Percentiles rank a stretch among this genome's conserved stretches.
Evolutionary conservation across 352 stramenopile species (phyloP).

Genomic region (Globisporangium cederbergense): DNA sequence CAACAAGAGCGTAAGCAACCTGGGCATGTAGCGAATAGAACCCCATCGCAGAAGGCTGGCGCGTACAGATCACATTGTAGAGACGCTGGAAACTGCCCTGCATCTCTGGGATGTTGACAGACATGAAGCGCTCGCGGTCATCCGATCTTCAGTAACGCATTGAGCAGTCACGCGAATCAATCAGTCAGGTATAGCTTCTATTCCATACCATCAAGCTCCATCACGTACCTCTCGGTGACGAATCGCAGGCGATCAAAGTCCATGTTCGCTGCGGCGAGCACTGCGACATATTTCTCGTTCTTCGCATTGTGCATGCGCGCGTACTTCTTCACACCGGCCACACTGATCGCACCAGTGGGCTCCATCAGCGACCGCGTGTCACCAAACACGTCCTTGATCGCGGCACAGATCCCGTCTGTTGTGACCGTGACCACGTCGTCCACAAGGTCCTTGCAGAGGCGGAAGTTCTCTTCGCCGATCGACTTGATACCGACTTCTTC

Average conservation of each 20-base stretch:
- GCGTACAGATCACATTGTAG: constrained; percentile 75
- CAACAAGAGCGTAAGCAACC: background rate
- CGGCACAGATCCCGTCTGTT: constrained; percentile 94
- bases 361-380: constrained; percentile 95
- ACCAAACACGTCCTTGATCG: constrained; percentile 93
- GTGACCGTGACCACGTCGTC: constrained; percentile 97
- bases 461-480: constrained; percentile 95
- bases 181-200: background rate
- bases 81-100: constrained; percentile 90
- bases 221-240: constrained; percentile 68
- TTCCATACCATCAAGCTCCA: too few relatives aligned
- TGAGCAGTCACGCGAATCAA: background rate
- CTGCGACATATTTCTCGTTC: constrained; percentile 90
- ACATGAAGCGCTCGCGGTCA: constrained; percentile 93
- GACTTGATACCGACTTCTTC: constrained; percentile 95
- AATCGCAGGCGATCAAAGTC: constrained; percentile 99
- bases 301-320: constrained; percentile 38
- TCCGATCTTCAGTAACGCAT: constrained; percentile 63
- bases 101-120: constrained; percentile 94
- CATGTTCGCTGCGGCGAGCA: constrained; percentile 99
- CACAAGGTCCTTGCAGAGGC: constrained; percentile 91
- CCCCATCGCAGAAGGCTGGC: background rate
- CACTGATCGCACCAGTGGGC: constrained; percentile 90
- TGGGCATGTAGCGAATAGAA: background rate
- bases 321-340: constrained; percentile 96